Evolutionary conservation across 495 filamentous ascomycete genomes (phyloP).

Genomic region (Hyaloscypha bicolor): DNA sequence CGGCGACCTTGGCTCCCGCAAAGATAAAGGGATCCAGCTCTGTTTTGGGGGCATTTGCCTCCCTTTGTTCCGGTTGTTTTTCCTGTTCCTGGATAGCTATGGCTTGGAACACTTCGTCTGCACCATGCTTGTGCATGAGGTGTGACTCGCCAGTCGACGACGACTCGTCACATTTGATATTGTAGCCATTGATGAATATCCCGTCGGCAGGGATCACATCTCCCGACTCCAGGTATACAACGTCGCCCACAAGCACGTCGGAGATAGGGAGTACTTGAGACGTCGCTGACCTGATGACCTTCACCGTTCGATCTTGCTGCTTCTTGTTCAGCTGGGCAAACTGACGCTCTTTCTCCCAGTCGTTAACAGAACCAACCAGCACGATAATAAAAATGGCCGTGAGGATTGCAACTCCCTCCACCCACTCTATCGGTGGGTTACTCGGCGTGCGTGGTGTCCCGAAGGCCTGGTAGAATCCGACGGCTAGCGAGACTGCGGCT

Average conservation of each 20-base stretch:
- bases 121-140: conserved; percentile 67
- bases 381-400: conserved; percentile 69
- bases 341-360: conserved; percentile 71
- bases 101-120: conserved; percentile 68
- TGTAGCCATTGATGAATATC: conserved; percentile 67
- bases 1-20: conserved; percentile 86
- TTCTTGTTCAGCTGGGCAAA: conserved; percentile 74
- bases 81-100: no score
- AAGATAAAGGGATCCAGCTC: conserved; percentile 80
- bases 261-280: conserved; percentile 69
- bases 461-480: conserved; percentile 62
- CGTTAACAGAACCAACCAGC: conserved; percentile 61
- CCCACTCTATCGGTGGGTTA: conserved; percentile 60
- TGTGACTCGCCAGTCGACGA: conserved; percentile 84
- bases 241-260: conserved; percentile 79
- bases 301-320: conserved; percentile 77
- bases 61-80: conserved; percentile 56
- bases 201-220: conserved; percentile 81
- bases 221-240: conserved; percentile 79
- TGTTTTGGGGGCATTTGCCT: conserved; percentile 62
- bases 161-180: conserved; percentile 75
- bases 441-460: conserved; percentile 37
- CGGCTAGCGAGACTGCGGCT: conserved; percentile 74
- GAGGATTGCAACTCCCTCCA: conserved; percentile 70
- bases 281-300: conserved; percentile 74